Evolutionary conservation across 2,329 filamentous ascomycete genomes (phyloP).

Genomic region (Penicillium expansum): DNA sequence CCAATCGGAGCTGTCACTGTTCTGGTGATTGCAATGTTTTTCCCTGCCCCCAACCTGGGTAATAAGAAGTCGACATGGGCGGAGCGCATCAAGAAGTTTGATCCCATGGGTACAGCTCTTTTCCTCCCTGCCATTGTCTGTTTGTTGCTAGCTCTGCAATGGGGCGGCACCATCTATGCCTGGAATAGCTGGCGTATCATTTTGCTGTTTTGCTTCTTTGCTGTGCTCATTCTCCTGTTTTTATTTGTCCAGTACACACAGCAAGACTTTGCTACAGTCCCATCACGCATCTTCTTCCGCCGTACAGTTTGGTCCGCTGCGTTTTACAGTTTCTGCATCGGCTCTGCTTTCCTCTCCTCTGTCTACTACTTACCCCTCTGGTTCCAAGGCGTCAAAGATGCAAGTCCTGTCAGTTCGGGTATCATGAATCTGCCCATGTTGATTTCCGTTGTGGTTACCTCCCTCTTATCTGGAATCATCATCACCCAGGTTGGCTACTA

Average conservation of each 20-base stretch:
- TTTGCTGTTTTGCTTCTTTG: slow-evolving; percentile 19
- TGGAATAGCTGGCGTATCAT: slow-evolving; percentile 25
- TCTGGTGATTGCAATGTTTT: slow-evolving; percentile 49
- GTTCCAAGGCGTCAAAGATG: slow-evolving; percentile 29
- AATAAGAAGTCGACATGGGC: slow-evolving; percentile 24
- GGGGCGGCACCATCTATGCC: slow-evolving; percentile 23
- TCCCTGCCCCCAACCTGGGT: slow-evolving; percentile 39
- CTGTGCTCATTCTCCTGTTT: slow-evolving; percentile 45
- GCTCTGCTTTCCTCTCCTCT: slow-evolving; percentile 8
- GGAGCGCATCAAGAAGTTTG: slow-evolving; percentile 42
- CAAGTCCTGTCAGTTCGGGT: slow-evolving; percentile 22
- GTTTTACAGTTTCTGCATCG: slow-evolving; percentile 25
- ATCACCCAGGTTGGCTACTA: slow-evolving; percentile 38
- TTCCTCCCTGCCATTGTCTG: slow-evolving; percentile 29
- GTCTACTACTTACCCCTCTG: slow-evolving; percentile 29
- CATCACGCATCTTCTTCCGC: slow-evolving; percentile 50
- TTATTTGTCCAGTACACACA: slow-evolving; percentile 45
- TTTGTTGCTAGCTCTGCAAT: slow-evolving; percentile 25
- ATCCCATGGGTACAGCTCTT: slow-evolving; percentile 36
- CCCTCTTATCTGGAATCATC: slow-evolving; percentile 29
- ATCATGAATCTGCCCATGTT: slow-evolving; percentile 27
- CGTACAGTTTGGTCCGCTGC: slow-evolving; percentile 37
- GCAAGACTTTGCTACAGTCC: slow-evolving; percentile 51
- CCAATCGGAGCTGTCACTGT: slow-evolving; percentile 43
- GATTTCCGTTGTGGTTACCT: slow-evolving; percentile 12